Percentiles rank a stretch among this genome's conserved stretches.
These are phyloP conservation scores for Entrophospora sp. DNA, from an alignment of 192 early-diverging fungal genomes.

Conservation along the genomic window DNA sequence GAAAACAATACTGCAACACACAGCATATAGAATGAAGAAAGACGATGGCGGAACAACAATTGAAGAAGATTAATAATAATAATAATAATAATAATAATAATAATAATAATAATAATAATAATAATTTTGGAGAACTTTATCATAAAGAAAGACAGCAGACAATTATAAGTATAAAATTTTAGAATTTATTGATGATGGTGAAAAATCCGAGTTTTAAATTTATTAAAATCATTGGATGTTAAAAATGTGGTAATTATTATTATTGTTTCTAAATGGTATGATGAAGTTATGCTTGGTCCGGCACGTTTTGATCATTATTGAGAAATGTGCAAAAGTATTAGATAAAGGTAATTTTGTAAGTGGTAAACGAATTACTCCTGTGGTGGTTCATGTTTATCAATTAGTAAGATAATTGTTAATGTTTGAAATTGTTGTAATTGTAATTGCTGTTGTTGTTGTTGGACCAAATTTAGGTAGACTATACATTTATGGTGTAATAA, in stretches of 20 bases:
- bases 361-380: not conserved
- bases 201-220: not conserved
- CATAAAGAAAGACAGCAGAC: no score
- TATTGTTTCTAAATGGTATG: constrained; percentile 11
- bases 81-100: no score
- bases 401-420: constrained; percentile 14
- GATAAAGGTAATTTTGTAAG: constrained; percentile 3
- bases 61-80: no score
- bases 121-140: no score
- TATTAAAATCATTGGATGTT: constrained; percentile 4
- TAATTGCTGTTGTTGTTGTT: no score
- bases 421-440: no score
- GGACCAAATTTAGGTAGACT: no score
- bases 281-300: not conserved
- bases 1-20: constrained; percentile 12
- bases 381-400: not conserved
- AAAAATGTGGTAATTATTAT: constrained; percentile 14
- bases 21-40: constrained; percentile 6
- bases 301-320: constrained; percentile 15
- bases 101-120: not conserved
- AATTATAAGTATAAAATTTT: not conserved
- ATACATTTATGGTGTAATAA: no score
- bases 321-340: constrained; percentile 15
- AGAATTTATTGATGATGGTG: constrained; percentile 18
- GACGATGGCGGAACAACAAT: not conserved